Percentiles rank a stretch among this genome's conserved stretches.
These are phyloP conservation scores for Lasiosphaeria ovina DNA, from an alignment of 495 filamentous ascomycete species.

Conservation along the genomic window DNA sequence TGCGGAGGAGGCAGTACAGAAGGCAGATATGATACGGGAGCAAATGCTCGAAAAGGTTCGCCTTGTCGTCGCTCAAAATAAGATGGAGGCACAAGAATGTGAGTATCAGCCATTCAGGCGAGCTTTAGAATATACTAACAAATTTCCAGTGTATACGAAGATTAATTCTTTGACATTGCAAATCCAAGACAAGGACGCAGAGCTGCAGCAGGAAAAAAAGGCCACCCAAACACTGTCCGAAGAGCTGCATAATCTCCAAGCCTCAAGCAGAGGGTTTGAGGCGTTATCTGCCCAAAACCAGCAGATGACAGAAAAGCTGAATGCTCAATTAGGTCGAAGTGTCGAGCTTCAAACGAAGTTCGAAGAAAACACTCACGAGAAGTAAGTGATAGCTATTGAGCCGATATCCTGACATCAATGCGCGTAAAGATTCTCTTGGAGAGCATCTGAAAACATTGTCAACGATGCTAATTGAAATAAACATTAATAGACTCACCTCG, in stretches of 20 bases:
- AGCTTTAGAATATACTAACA: slow-evolving; percentile 1
- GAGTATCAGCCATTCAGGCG: slow-evolving; percentile 13
- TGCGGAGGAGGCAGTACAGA: slow-evolving; percentile 25
- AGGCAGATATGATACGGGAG: slow-evolving; percentile 32
- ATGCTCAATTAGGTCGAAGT: slow-evolving; percentile 16
- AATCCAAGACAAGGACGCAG: slow-evolving; percentile 29
- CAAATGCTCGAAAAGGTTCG: slow-evolving; percentile 33
- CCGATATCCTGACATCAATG: background rate
- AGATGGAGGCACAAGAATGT: slow-evolving; percentile 28
- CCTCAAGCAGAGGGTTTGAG: slow-evolving; percentile 29
- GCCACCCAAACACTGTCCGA: slow-evolving; percentile 22
- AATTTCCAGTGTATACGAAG: slow-evolving; percentile 26
- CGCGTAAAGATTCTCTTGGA: too few relatives aligned
- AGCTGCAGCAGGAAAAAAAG: slow-evolving; percentile 30
- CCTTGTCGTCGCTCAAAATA: slow-evolving; percentile 25
- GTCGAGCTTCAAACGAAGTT: slow-evolving; percentile 12
- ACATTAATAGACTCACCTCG: too few relatives aligned
- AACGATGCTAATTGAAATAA: too few relatives aligned
- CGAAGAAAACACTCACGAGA: slow-evolving; percentile 7
- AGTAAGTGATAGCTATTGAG: slow-evolving; percentile 11
- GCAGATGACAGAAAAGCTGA: slow-evolving; percentile 32
- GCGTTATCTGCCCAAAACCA: slow-evolving; percentile 27
- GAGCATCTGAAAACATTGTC: too few relatives aligned
- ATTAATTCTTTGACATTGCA: slow-evolving; percentile 25
- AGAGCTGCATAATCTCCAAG: slow-evolving; percentile 28